phyloP scores from a whole-genome alignment of 2,329 filamentous ascomycete genomes.

The Colletotrichum sp. region DNA sequence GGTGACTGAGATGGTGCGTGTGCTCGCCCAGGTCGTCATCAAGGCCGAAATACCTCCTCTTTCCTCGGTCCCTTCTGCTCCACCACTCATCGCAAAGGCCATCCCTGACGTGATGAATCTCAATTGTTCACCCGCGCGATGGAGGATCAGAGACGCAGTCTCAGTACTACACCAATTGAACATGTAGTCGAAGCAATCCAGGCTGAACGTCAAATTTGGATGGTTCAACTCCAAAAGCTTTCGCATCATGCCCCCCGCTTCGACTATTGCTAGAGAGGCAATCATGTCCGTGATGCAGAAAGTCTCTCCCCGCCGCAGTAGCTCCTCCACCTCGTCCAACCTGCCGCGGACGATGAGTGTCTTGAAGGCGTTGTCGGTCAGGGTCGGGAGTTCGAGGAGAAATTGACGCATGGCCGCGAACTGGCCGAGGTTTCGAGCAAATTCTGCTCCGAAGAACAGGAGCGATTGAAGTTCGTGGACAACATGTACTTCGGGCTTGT shows the following conservation, averaged over 20 bases:
- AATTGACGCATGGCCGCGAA: background rate
- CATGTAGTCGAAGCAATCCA: background rate
- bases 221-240: background rate
- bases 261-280: background rate
- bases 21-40: background rate
- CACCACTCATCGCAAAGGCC: background rate
- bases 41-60: background rate
- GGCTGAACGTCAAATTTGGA: background rate
- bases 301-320: background rate
- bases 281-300: background rate
- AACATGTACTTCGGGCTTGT: background rate
- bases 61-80: background rate
- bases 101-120: background rate
- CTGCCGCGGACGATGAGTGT: background rate
- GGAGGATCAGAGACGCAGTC: background rate
- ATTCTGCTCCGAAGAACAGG: background rate
- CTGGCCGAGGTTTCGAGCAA: background rate
- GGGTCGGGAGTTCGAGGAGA: background rate
- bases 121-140: background rate
- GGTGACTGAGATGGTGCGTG: background rate
- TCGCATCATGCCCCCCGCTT: background rate
- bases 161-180: background rate
- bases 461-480: background rate
- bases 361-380: background rate
- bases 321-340: background rate